Evolutionary conservation across 2,329 filamentous ascomycete species (phyloP).

Genomic region (Exophiala mesophila): DNA sequence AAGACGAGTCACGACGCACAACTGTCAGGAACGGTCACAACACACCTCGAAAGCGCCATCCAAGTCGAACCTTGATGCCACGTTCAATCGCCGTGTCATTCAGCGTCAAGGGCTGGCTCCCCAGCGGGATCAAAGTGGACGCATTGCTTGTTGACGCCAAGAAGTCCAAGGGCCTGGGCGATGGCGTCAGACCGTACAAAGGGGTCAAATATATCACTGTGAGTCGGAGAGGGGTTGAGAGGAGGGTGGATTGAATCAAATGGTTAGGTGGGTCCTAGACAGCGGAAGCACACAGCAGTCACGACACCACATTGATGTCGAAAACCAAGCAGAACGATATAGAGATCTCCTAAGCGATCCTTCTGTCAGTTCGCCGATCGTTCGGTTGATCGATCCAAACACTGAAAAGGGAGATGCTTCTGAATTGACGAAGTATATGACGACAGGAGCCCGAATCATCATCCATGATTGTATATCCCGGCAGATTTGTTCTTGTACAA

Average conservation of each 20-base stretch:
- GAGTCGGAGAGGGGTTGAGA: slow-evolving; percentile 52
- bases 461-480: no score
- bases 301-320: no score
- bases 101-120: slow-evolving; percentile 58
- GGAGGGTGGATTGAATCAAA: slow-evolving; percentile 27
- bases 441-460: no score
- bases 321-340: no score
- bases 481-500: no score
- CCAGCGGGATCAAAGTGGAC: slow-evolving; percentile 61
- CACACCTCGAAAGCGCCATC: slow-evolving; percentile 41
- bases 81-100: slow-evolving; percentile 67
- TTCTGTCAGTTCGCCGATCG: no score
- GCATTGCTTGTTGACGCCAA: slow-evolving; percentile 61
- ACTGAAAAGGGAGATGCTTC: no score
- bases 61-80: slow-evolving; percentile 68
- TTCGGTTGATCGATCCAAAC: no score
- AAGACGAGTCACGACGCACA: slow-evolving; percentile 23
- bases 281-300: no score
- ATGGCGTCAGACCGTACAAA: slow-evolving; percentile 90
- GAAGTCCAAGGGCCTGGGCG: slow-evolving; percentile 78
- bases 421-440: no score
- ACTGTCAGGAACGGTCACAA: slow-evolving; percentile 26
- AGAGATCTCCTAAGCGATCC: no score
- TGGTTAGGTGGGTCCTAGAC: no score
- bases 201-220: slow-evolving; percentile 94